phyloP scores from a whole-genome alignment of 257 asterid species.

The Apocynum venetum region DNA sequence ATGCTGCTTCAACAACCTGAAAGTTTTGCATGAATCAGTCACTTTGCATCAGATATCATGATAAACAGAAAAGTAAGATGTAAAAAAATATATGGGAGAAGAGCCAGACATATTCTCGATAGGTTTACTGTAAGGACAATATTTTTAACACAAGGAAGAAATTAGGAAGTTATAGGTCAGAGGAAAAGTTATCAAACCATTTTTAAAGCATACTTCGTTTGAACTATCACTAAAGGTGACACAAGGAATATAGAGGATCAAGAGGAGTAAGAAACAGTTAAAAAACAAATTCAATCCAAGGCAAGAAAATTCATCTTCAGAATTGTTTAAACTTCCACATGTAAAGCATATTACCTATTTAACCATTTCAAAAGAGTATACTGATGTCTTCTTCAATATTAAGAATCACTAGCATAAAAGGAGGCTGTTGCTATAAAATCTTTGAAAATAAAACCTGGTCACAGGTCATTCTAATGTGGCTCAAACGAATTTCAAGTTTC shows the following conservation, averaged over 20 bases:
- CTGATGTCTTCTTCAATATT: not conserved
- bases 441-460: not conserved
- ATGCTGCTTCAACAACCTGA: constrained; percentile 99
- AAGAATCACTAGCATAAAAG: not conserved
- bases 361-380: not conserved
- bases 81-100: not conserved
- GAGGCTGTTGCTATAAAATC: not conserved
- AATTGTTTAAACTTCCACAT: not conserved
- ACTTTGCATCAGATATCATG: not conserved
- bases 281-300: not conserved
- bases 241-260: not conserved
- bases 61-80: not conserved
- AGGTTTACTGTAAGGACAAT: not conserved
- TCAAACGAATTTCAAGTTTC: not conserved
- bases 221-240: not conserved
- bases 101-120: not conserved
- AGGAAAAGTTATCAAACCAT: not conserved
- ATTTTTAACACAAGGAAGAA: not conserved
- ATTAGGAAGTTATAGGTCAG: not conserved
- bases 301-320: not conserved
- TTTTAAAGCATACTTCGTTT: not conserved
- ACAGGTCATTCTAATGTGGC: not conserved
- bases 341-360: not conserved
- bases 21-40: constrained; percentile 6
- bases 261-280: not conserved